Conservation (phyloP, 2,329 filamentous ascomycete species). For the Ophiostoma piceae region DNA sequence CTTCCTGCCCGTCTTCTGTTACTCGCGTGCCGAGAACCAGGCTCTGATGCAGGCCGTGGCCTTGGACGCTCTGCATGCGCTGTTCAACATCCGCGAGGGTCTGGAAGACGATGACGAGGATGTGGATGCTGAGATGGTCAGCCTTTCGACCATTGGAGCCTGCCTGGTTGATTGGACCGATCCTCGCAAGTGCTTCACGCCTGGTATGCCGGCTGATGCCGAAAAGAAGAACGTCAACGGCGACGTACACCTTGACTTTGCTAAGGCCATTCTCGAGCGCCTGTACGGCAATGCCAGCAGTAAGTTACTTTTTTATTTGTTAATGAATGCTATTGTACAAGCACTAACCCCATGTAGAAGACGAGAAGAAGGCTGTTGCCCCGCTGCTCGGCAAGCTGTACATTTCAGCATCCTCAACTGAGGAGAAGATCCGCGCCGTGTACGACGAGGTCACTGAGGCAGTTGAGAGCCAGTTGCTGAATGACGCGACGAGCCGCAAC, state of each 20-base stretch:
- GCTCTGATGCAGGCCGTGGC: conserved; percentile 71
- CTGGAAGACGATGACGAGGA: conserved; percentile 71
- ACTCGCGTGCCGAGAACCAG: conserved; percentile 76
- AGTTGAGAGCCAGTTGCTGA: conserved; percentile 56
- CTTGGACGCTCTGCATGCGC: conserved; percentile 66
- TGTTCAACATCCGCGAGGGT: conserved; percentile 67
- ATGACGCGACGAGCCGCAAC: conserved; percentile 58
- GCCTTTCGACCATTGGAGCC: conserved; percentile 69
- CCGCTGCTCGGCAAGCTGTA: conserved; percentile 77
- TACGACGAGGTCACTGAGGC: conserved; percentile 56
- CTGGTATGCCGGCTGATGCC: conserved; percentile 45
- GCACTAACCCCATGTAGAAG: conserved; percentile 49
- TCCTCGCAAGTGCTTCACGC: conserved; percentile 67
- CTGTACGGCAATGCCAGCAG: conserved; percentile 61
- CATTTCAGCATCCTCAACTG: conserved; percentile 61
- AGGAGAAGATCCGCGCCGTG: conserved; percentile 52
- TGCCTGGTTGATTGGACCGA: conserved; percentile 95
- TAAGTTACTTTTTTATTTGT: conserved; percentile 40
- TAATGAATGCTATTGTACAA: neutral
- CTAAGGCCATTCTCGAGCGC: conserved; percentile 69
- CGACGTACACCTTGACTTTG: conserved; percentile 75
- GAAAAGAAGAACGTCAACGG: conserved; percentile 63
- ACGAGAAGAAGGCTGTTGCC: conserved; percentile 79
- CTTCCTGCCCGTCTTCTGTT: conserved; percentile 92
- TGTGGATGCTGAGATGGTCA: conserved; percentile 71